Evolutionary conservation across 2,329 filamentous ascomycete genomes (phyloP), one percentile per base, ranked within the genome.

Genomic region (Botrytis byssoidea): DNA sequence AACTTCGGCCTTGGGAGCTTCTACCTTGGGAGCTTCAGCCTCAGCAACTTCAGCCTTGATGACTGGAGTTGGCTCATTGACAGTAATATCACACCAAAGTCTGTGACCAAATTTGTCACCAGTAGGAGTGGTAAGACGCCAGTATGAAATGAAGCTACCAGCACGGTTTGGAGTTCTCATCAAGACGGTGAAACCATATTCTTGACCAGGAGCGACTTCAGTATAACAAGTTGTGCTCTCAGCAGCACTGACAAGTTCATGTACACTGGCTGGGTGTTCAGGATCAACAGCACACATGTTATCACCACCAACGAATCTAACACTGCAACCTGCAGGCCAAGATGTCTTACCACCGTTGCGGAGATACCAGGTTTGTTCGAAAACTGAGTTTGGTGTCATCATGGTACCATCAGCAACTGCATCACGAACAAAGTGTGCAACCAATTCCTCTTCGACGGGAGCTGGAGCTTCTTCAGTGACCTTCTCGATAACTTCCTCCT

Each of bases 271-370:
- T 37, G 94, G 93, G 79, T 92, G 92, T 75, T 87, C 88, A 70
- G 92, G 90, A 82, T 97, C 93, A 72, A 97, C 88, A 77, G 95
- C 92, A 79, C 97, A 93, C 96, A 99, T 98, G 84, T 95, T 94
- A 82, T 98, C 95, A 69, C 96, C 96, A 74, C 95, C 94, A 74
- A 97, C 92, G 80, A 95, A 98, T 83, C 93, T 93, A 78, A 98
- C 93, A 73, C 91, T 92, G 86, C 94, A 97, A 75, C 95, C 96
- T 72, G 91, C 89, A 55, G 96, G 96, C 96, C 96, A 99, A 20
- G 90, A 83, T 68, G 86, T 84, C 18, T 89, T 89, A 42, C 96
- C 95, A 32, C 92, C 91, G 81, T 99, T 99, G 80, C 91, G 91
- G 59, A 99, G 88, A 71, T 92, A 92, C 96, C 96, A 99, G 2